Conservation (phyloP, 257 asterid species). For the Penstemon eatonii region DNA sequence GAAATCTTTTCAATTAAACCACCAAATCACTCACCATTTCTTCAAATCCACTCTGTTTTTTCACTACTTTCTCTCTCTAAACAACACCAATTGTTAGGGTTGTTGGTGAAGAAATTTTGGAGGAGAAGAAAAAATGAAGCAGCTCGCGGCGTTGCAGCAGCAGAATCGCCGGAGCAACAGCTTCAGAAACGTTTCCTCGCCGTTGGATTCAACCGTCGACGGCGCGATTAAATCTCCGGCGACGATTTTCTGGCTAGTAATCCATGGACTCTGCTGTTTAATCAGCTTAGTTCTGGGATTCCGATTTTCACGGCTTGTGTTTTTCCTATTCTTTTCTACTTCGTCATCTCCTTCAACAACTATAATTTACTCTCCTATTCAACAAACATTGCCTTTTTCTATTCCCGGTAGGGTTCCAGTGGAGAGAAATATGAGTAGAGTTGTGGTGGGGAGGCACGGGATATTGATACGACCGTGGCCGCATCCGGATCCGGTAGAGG, state of each 20-base stretch:
- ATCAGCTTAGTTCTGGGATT: conserved; percentile 89
- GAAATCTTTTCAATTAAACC: conserved; percentile 42
- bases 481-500: conserved; percentile 94
- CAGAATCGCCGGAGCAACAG: conserved; percentile 82
- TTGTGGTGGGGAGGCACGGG: conserved; percentile 97
- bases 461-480: conserved; percentile 97
- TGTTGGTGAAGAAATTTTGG: conserved; percentile 21
- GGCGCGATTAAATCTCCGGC: conserved; percentile 73
- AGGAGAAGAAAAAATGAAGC: conserved; percentile 49
- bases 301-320: conserved; percentile 86
- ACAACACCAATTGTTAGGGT: conserved; percentile 22
- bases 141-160: conserved; percentile 81
- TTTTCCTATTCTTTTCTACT: conserved; percentile 62
- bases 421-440: conserved; percentile 52
- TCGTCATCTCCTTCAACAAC: conserved; percentile 45
- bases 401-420: conserved; percentile 19
- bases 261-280: conserved; percentile 81
- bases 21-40: conserved; percentile 34
- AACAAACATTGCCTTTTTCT: conserved; percentile 22
- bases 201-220: conserved; percentile 64
- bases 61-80: conserved; percentile 18
- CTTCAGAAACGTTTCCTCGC: conserved; percentile 59
- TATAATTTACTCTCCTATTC: conserved; percentile 45
- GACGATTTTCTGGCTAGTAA: conserved; percentile 68
- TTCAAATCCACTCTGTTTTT: conserved; percentile 37